Conservation (phyloP, 108 stramenopile genomes). For the Cyclotella atomus region DNA sequence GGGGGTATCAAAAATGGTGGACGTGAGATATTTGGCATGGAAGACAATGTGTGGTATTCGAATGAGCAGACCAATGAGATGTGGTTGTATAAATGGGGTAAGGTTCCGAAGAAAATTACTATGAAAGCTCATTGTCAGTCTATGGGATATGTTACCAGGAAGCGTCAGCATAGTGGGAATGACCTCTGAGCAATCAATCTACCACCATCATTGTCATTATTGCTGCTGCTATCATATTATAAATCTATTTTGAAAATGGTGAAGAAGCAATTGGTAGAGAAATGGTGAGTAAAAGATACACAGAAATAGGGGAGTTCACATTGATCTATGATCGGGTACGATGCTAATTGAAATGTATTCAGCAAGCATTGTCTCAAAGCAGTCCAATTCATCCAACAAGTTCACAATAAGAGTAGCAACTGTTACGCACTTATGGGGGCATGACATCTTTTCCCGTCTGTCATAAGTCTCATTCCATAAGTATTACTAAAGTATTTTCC, state of each 20-base stretch:
- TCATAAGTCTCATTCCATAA: no score
- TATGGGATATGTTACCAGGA: background rate
- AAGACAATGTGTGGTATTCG: background rate
- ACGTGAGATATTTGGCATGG: background rate
- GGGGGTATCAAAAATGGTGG: background rate
- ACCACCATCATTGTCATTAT: background rate
- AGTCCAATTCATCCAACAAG: no score
- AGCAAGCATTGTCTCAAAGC: background rate
- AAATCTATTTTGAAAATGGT: background rate
- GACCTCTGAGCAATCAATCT: background rate
- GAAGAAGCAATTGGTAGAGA: background rate
- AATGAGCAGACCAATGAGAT: background rate
- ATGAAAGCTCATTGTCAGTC: background rate
- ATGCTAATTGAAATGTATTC: background rate
- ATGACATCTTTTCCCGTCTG: no score
- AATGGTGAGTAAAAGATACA: background rate
- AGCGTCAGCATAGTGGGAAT: background rate
- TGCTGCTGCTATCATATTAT: background rate
- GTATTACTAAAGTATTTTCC: no score
- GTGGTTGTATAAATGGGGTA: constrained; percentile 21
- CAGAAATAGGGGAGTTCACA: no score
- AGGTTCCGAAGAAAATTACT: background rate
- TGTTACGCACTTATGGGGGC: no score
- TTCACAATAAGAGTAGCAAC: no score
- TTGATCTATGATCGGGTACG: background rate